A percentile compares a stretch with the other conserved stretches of the same genome.
These are phyloP conservation scores for Pythium coloratum DNA, from an alignment of 352 stramenopile species.

Conservation along the genomic window DNA sequence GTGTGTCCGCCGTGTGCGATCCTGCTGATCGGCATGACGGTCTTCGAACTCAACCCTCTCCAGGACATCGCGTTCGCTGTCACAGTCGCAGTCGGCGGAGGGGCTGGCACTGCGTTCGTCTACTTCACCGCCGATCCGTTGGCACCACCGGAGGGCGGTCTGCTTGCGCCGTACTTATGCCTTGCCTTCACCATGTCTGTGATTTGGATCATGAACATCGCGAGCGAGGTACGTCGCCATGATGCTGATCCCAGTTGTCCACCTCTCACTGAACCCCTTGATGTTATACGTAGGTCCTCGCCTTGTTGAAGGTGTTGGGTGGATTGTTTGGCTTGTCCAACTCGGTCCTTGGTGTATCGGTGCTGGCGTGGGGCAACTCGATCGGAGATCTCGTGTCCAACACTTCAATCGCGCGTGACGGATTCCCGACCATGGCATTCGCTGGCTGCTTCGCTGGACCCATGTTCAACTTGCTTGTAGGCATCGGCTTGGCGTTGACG, in stretches of 20 bases:
- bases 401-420: constrained; percentile 74
- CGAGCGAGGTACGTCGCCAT: constrained; percentile 47
- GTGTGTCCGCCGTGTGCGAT: constrained; percentile 66
- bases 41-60: constrained; percentile 51
- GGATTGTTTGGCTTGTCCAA: constrained; percentile 75
- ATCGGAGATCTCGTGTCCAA: constrained; percentile 81
- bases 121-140: constrained; percentile 30
- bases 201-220: constrained; percentile 88
- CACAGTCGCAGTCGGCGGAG: constrained; percentile 43
- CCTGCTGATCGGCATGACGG: constrained; percentile 50
- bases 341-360: constrained; percentile 74
- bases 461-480: constrained; percentile 80
- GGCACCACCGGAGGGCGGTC: constrained; percentile 44
- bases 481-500: constrained; percentile 65
- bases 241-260: too few relatives aligned
- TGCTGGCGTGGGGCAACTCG: constrained; percentile 79
- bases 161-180: constrained; percentile 57
- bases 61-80: constrained; percentile 49
- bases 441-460: constrained; percentile 79
- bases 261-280: background rate
- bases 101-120: constrained; percentile 41
- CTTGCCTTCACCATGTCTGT: constrained; percentile 85
- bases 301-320: constrained; percentile 71
- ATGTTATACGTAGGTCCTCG: constrained; percentile 37
- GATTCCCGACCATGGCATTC: constrained; percentile 83